These are phyloP conservation scores for Pugionium dolabratum DNA, from an alignment of 345 rosid genomes.

Conservation along the genomic window DNA sequence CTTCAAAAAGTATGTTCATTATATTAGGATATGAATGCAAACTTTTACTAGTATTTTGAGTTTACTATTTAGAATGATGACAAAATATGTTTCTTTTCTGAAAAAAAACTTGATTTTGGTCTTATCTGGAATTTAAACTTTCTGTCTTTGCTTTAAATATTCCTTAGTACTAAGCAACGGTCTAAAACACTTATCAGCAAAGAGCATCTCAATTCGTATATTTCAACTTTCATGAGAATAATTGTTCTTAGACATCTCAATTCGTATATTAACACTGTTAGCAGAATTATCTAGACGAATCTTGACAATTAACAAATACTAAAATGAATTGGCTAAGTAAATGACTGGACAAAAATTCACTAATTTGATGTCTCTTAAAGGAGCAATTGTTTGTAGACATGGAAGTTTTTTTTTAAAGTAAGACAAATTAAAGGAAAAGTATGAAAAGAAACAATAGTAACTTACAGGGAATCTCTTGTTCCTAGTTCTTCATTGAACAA, in stretches of 20 bases:
- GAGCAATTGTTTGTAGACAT: neutral
- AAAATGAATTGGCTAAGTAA: neutral
- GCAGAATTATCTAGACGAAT: constrained; percentile 2
- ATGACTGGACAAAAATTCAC: neutral
- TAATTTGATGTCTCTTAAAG: neutral
- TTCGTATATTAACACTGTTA: constrained; percentile 11
- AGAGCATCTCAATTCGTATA: constrained; percentile 32
- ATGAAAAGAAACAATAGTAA: constrained; percentile 17
- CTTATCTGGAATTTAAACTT: constrained; percentile 24
- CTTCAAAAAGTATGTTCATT: neutral
- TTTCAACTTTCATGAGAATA: too few relatives aligned
- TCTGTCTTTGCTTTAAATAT: constrained; percentile 21
- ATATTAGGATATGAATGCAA: neutral
- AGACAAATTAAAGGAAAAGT: too few relatives aligned
- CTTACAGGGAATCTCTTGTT: constrained; percentile 83
- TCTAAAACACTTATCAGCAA: constrained; percentile 25
- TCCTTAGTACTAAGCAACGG: constrained; percentile 38
- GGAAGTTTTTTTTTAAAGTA: too few relatives aligned
- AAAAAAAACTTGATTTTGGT: constrained; percentile 30
- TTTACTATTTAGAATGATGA: constrained; percentile 8
- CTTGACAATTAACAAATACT: constrained; percentile 5
- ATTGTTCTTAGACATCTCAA: too few relatives aligned
- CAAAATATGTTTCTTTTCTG: neutral
- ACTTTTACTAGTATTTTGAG: neutral
- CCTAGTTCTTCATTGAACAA: constrained; percentile 76